Evolutionary conservation across 345 rosid species (phyloP).

Genomic region (Chamaenerion angustifolium): DNA sequence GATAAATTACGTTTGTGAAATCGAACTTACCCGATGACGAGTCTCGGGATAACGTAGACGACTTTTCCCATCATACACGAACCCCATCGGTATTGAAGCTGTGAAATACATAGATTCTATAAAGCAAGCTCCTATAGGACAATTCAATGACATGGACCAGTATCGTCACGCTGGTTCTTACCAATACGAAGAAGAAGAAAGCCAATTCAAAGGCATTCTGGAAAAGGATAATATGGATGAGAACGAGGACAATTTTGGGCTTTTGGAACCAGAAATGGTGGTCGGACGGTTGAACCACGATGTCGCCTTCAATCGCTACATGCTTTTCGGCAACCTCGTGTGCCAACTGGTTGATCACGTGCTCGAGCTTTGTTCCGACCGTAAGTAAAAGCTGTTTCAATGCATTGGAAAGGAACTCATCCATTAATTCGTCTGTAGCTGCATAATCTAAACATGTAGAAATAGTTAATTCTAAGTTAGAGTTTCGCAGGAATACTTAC

Average conservation of each 20-base stretch:
- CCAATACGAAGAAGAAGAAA: slow-evolving; percentile 65
- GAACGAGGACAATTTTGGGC: slow-evolving; percentile 45
- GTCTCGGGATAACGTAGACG: slow-evolving; percentile 4
- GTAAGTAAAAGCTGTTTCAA: slow-evolving; percentile 59
- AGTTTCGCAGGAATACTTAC: slow-evolving; percentile 24
- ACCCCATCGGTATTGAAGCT: slow-evolving; percentile 51
- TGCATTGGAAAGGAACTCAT: too few species aligned
- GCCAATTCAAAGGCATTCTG: slow-evolving; percentile 89
- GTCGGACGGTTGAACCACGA: slow-evolving; percentile 69
- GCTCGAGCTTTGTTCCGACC: slow-evolving; percentile 69
- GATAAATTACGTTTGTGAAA: too few species aligned
- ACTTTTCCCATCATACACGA: slow-evolving; percentile 19
- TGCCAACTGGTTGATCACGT: slow-evolving; percentile 52
- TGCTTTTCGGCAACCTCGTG: slow-evolving; percentile 68
- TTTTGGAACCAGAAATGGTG: slow-evolving; percentile 57
- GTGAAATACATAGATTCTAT: slow-evolving; percentile 6
- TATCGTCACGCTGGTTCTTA: too few species aligned
- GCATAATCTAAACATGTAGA: too few species aligned
- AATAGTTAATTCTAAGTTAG: too few species aligned
- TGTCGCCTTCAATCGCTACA: slow-evolving; percentile 44
- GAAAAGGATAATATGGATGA: slow-evolving; percentile 69
- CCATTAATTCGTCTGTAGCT: too few species aligned
- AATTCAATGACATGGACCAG: too few species aligned
- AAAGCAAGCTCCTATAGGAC: too few species aligned
- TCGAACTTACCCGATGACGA: slow-evolving; percentile 2